A percentile compares a stretch with the other conserved stretches of the same genome.
These are phyloP conservation scores for Cicer bijugum DNA, from an alignment of 306 rosid genomes.

Conservation along the genomic window DNA sequence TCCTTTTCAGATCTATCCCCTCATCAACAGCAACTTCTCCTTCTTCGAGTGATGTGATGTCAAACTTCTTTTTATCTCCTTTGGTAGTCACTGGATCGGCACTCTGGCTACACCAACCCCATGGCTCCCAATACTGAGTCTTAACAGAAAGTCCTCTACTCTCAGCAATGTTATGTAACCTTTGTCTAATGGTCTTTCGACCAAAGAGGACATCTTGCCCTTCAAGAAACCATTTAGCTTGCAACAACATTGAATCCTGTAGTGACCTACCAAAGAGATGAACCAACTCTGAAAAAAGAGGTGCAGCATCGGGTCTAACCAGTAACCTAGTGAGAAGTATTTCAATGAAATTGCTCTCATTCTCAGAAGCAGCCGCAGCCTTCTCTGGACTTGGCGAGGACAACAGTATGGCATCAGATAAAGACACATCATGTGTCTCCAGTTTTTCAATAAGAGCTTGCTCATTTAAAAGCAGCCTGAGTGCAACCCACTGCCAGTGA, in stretches of 20 bases:
- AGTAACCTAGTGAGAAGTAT: slow-evolving; percentile 89
- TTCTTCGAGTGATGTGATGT: slow-evolving; percentile 75
- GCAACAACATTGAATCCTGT: slow-evolving; percentile 93
- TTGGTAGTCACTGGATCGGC: slow-evolving; percentile 48
- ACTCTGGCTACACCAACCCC: slow-evolving; percentile 85
- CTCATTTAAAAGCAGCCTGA: slow-evolving; percentile 91
- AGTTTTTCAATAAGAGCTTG: slow-evolving; percentile 86
- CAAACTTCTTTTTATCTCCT: slow-evolving; percentile 73
- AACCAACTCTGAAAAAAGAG: slow-evolving; percentile 87
- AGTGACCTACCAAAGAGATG: slow-evolving; percentile 93
- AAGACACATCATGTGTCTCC: slow-evolving; percentile 59
- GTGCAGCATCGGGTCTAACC: slow-evolving; percentile 97
- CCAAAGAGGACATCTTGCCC: slow-evolving; percentile 87
- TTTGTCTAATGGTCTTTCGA: slow-evolving; percentile 82
- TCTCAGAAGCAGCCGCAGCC: slow-evolving; percentile 79
- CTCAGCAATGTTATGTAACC: slow-evolving; percentile 76
- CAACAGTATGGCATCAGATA: slow-evolving; percentile 75
- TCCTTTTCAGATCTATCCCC: slow-evolving; percentile 60
- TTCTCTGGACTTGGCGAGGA: slow-evolving; percentile 79
- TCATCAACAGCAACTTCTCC: slow-evolving; percentile 93
- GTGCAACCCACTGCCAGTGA: slow-evolving; percentile 99
- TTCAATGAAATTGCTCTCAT: slow-evolving; percentile 83
- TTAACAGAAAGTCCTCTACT: slow-evolving; percentile 67
- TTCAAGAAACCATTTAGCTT: slow-evolving; percentile 91
- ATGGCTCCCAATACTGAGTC: slow-evolving; percentile 80